Conservation (phyloP, 2,329 filamentous ascomycete genomes). For the Fusarium tanahbumbuense region DNA sequence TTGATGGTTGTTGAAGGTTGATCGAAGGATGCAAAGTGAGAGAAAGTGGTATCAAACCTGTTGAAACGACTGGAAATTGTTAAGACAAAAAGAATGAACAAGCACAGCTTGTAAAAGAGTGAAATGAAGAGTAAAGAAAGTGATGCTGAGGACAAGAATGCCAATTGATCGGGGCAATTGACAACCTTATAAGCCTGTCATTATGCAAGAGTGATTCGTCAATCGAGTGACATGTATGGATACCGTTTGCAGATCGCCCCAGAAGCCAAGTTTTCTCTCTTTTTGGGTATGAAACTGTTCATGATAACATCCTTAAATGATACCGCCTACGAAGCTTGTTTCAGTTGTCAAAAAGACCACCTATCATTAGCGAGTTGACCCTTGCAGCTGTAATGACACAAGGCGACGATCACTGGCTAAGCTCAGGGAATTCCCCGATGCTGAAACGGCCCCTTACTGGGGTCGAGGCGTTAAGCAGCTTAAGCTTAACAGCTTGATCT, state of each 20-base stretch:
- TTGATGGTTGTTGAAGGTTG: slow-evolving; percentile 18
- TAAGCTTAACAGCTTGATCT: slow-evolving; percentile 19
- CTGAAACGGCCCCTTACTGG: slow-evolving; percentile 37
- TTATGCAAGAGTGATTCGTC: slow-evolving; percentile 10
- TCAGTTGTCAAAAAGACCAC: slow-evolving; percentile 33
- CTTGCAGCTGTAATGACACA: not conserved
- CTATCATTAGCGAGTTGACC: slow-evolving; percentile 18
- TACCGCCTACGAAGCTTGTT: slow-evolving; percentile 24
- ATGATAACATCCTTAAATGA: slow-evolving; percentile 36
- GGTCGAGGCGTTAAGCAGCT: slow-evolving; percentile 5
- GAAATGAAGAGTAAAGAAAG: slow-evolving; percentile 32
- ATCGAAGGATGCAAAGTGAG: not conserved
- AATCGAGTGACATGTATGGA: slow-evolving; percentile 4
- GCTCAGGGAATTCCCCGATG: not conserved
- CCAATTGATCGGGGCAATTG: slow-evolving; percentile 1
- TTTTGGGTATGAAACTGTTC: slow-evolving; percentile 35
- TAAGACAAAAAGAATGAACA: slow-evolving; percentile 35
- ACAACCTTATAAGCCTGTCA: slow-evolving; percentile 37
- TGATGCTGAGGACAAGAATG: slow-evolving; percentile 31
- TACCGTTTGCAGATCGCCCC: not conserved
- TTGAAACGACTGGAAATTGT: slow-evolving; percentile 21
- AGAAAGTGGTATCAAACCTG: slow-evolving; percentile 40
- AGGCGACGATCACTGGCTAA: slow-evolving; percentile 7
- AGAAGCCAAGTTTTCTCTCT: slow-evolving; percentile 1
- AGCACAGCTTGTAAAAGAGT: slow-evolving; percentile 46